Evolutionary conservation across 176 grass and related monocot genomes (phyloP).

Genomic region (Cymbopogon citratus): DNA sequence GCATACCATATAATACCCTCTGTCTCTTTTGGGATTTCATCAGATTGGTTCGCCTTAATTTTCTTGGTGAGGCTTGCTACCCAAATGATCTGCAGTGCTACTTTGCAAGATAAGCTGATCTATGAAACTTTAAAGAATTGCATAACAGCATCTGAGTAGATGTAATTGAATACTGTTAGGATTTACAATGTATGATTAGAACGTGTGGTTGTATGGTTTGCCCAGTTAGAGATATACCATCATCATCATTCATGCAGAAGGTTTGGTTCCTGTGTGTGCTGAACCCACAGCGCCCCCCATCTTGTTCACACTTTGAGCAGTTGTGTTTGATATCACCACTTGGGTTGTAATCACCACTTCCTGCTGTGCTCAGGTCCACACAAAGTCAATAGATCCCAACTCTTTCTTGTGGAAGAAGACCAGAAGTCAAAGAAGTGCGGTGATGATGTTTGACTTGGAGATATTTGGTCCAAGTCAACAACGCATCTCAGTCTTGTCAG

Average conservation of each 20-base stretch:
- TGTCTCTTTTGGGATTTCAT: background rate
- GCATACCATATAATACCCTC: background rate
- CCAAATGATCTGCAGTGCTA: background rate
- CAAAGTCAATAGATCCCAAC: too few relatives aligned
- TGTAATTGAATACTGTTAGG: background rate
- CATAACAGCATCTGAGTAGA: background rate
- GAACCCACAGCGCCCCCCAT: slow-evolving; percentile 8
- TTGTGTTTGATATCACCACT: background rate
- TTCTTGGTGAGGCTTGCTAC: background rate
- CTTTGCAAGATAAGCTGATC: background rate
- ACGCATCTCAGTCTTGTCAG: too few relatives aligned
- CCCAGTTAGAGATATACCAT: slow-evolving; percentile 14
- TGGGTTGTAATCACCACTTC: background rate
- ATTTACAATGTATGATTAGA: background rate
- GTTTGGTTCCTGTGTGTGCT: background rate
- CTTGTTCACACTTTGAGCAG: background rate
- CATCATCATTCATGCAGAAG: background rate
- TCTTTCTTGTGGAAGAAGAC: too few relatives aligned
- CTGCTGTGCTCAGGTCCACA: too few relatives aligned
- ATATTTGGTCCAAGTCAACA: too few relatives aligned
- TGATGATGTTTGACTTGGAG: too few relatives aligned
- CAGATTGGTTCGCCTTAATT: background rate
- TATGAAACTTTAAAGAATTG: background rate
- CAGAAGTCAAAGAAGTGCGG: too few relatives aligned
- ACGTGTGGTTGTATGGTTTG: background rate